phyloP scores from a whole-genome alignment of 2,329 filamentous ascomycete species.

The Karstenula rhodostoma region DNA sequence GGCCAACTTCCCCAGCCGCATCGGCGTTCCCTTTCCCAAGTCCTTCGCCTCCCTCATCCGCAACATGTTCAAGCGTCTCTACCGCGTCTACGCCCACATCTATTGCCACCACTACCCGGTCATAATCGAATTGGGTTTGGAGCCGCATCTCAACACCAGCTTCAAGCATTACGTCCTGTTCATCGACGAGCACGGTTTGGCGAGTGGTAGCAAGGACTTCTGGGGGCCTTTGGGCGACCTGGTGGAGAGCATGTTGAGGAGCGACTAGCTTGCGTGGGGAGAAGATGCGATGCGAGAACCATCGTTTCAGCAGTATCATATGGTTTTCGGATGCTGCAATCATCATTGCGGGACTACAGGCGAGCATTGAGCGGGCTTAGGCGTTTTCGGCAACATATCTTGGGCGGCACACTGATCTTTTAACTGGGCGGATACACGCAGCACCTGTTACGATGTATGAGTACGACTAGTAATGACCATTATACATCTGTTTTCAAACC shows the following conservation, averaged over 20 bases:
- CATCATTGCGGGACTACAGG: neutral
- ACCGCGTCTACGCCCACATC: slow-evolving; percentile 95
- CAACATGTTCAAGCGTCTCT: slow-evolving; percentile 99
- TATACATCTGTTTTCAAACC: neutral
- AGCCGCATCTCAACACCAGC: slow-evolving; percentile 97
- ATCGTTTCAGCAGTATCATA: neutral
- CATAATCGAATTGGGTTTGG: slow-evolving; percentile 90
- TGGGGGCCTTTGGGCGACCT: slow-evolving; percentile 95
- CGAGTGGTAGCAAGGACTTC: slow-evolving; percentile 88
- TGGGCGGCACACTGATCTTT: slow-evolving; percentile 6
- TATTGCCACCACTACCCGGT: slow-evolving; percentile 99
- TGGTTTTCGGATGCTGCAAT: neutral
- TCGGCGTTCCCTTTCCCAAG: slow-evolving; percentile 91
- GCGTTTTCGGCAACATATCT: slow-evolving; percentile 9
- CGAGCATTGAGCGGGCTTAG: slow-evolving; percentile 6
- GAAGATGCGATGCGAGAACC: neutral
- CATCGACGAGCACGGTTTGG: slow-evolving; percentile 93
- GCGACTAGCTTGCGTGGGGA: slow-evolving; percentile 67
- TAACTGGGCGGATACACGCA: neutral
- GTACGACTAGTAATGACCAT: slow-evolving; percentile 4
- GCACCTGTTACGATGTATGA: slow-evolving; percentile 7
- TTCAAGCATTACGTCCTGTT: slow-evolving; percentile 99
- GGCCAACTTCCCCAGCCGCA: slow-evolving; percentile 89
- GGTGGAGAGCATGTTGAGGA: slow-evolving; percentile 96
- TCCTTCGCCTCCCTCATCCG: slow-evolving; percentile 92